Evolutionary conservation across 345 rosid species (phyloP).

Genomic region (Anacardium occidentale): DNA sequence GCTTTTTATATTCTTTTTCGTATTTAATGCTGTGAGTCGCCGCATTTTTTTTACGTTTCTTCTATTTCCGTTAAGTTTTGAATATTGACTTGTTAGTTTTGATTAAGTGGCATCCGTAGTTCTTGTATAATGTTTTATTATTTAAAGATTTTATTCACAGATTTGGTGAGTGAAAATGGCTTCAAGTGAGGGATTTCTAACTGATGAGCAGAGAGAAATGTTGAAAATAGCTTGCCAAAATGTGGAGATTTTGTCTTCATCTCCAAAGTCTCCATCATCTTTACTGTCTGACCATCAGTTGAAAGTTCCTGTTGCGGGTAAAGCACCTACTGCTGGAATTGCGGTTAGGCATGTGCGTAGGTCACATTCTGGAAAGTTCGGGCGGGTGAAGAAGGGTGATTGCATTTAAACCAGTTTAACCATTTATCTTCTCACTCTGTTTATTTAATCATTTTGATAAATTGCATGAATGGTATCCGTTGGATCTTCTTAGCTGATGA

Average conservation of each 20-base stretch:
- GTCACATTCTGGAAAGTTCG: slow-evolving; percentile 81
- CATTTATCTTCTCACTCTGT: neutral
- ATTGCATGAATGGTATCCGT: neutral
- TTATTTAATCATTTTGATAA: neutral
- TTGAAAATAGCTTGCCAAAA: slow-evolving; percentile 70
- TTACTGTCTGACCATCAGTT: slow-evolving; percentile 63
- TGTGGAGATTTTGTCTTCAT: slow-evolving; percentile 57
- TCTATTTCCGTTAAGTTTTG: neutral
- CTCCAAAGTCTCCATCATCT: slow-evolving; percentile 72
- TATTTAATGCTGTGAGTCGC: neutral
- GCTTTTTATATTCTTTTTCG: neutral
- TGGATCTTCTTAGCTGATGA: neutral
- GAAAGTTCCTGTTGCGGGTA: slow-evolving; percentile 64
- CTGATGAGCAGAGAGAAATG: slow-evolving; percentile 77
- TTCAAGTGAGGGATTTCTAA: slow-evolving; percentile 74
- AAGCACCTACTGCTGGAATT: slow-evolving; percentile 57
- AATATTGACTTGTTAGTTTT: neutral
- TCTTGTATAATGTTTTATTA: neutral
- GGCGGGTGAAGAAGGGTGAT: slow-evolving; percentile 86
- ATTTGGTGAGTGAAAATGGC: slow-evolving; percentile 53
- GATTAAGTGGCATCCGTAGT: neutral
- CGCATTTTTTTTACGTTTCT: neutral
- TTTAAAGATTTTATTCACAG: slow-evolving; percentile 12
- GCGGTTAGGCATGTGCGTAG: slow-evolving; percentile 75
- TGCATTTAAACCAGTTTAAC: neutral